Conservation (phyloP, 2,329 filamentous ascomycete species). For the Aspergillus fumigatiaffinis region DNA sequence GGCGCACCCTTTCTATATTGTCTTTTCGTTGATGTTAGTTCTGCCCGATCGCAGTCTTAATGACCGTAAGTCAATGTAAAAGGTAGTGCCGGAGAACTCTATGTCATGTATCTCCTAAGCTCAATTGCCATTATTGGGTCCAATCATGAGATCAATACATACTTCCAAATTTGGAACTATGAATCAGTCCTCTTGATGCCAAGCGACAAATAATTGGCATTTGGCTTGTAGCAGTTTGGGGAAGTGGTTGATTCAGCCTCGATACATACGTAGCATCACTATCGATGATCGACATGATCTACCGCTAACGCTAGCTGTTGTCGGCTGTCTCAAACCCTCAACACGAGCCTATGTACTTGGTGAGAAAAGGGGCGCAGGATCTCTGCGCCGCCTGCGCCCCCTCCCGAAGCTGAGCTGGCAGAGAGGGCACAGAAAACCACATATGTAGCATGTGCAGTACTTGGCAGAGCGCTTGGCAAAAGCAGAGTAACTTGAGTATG, state of each 20-base stretch:
- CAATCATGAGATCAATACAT: not conserved
- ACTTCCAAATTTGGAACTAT: not conserved
- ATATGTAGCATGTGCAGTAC: conserved; percentile 4
- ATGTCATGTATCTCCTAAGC: no score
- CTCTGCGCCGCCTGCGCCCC: not conserved
- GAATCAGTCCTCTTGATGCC: not conserved
- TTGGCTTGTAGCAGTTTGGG: not conserved
- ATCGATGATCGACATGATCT: conserved; percentile 20
- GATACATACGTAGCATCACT: conserved; percentile 7
- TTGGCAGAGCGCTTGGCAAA: conserved; percentile 10
- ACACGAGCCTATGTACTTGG: not conserved
- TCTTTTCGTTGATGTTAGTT: not conserved
- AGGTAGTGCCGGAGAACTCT: not conserved
- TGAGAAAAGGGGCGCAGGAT: not conserved
- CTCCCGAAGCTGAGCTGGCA: not conserved
- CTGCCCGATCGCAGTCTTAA: not conserved
- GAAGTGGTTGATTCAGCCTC: not conserved
- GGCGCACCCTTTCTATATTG: no score
- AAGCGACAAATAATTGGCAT: not conserved
- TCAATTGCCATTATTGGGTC: not conserved
- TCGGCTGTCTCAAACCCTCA: conserved; percentile 3
- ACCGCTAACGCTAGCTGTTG: conserved; percentile 5
- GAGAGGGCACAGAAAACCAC: not conserved
- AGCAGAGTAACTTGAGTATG: not conserved
- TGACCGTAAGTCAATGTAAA: not conserved